Conservation (phyloP, 495 filamentous ascomycete species). For the Aspergillus ellipticus region DNA sequence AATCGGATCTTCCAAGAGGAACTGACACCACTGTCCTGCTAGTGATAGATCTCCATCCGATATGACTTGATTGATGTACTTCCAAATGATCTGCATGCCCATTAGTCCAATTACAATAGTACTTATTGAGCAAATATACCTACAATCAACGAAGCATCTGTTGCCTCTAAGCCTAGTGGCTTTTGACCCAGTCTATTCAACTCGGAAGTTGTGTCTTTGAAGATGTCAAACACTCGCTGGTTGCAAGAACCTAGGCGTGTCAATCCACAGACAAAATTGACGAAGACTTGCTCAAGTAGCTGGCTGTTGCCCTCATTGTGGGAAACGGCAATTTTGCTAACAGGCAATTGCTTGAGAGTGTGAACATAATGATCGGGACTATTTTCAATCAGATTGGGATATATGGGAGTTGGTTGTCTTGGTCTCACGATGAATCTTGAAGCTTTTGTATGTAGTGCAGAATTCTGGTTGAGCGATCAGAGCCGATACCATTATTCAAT, state of each 20-base stretch:
- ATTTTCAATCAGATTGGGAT: conserved; percentile 1
- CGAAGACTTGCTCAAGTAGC: conserved; percentile 35
- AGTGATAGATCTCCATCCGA: conserved; percentile 47
- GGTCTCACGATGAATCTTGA: conserved; percentile 32
- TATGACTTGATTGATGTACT: conserved; percentile 58
- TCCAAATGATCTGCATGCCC: conserved; percentile 66
- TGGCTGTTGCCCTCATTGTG: neutral
- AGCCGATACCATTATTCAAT: neutral
- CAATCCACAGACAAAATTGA: conserved; percentile 59
- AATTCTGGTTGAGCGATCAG: conserved; percentile 35
- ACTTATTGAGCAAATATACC: conserved; percentile 11
- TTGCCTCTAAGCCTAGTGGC: conserved; percentile 50
- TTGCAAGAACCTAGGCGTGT: conserved; percentile 29
- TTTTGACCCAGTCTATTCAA: conserved; percentile 29
- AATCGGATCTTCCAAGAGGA: conserved; percentile 57
- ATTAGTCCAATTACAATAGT: conserved; percentile 13
- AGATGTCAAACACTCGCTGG: conserved; percentile 18
- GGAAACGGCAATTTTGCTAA: conserved; percentile 22
- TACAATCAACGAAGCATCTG: conserved; percentile 70
- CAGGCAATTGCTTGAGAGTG: conserved; percentile 59
- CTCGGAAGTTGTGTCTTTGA: conserved; percentile 37
- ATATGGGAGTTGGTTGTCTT: neutral
- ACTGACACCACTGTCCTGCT: conserved; percentile 66
- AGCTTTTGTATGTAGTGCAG: conserved; percentile 68
- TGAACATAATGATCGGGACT: conserved; percentile 45